Base-by-base conservation (phyloP, 2,329 filamentous ascomycete genomes). In the Fusarium sp. region DNA sequence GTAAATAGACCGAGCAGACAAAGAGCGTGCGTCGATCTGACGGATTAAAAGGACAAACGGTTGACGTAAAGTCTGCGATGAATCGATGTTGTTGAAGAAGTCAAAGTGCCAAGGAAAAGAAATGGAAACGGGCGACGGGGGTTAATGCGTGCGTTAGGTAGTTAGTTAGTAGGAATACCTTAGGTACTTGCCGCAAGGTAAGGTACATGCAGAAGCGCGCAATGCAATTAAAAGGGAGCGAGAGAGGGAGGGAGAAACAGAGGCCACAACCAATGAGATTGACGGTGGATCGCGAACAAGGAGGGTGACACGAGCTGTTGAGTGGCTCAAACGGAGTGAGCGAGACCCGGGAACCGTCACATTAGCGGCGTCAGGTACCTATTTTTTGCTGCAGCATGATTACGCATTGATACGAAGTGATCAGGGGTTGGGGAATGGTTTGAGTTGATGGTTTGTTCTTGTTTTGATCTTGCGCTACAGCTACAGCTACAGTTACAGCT, bases 41-140 rank as follows among this genome's bases (percentile, higher is more conserved):
- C 44, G 54, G 57, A 47, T 61, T 54, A 36, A 72, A 58, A 56
- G 26, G 48, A 38, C 26, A 38, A 56, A 35, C 45, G 47, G 35
- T 33, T 47, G 63, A 71, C 61, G 71, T 68, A 57, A 61, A 58
- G 61, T 70, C 65, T 51, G 58, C 61, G 53, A 61, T 69, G 66
- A 48, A 59, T 41, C 39, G 48, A 68, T 77, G 75, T 72, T 77
- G 73, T 73, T 76, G 75, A 68, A 68, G 70, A 67, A 70, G 68
- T 61, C 48, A 73, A 73, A 65, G 70, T 73, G 75, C 73, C 75
- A 77, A 76, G 75, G 68, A 76, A 73, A 69, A 58, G 65, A 69
- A 69, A 69, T 58, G 58, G 65, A 58, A 66, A 77, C 69, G 53
- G 68, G 62, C 24, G 67, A 68, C 47, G 69, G 69, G 68, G 71